Conservation (phyloP, 352 stramenopile species). For the Lagenidium sp. region DNA sequence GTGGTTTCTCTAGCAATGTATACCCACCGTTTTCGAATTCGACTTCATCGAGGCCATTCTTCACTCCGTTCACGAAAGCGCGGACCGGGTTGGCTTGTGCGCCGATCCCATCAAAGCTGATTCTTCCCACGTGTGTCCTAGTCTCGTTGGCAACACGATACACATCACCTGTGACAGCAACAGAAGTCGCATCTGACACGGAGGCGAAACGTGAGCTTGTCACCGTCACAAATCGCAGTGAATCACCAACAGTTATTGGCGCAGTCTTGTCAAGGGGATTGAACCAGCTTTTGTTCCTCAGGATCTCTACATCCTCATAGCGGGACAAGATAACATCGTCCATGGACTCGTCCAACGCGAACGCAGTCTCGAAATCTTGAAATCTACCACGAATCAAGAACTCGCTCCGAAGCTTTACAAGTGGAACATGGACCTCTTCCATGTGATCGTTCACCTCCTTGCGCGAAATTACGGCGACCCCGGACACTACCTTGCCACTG, state of each 20-base stretch:
- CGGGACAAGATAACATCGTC: conserved; percentile 29
- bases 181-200: conserved; percentile 20
- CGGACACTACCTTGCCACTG: conserved; percentile 73
- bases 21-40: conserved; percentile 43
- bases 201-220: conserved; percentile 53
- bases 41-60: conserved; percentile 19
- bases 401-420: conserved; percentile 72
- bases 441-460: conserved; percentile 40
- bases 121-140: background rate
- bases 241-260: conserved; percentile 28
- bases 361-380: conserved; percentile 65
- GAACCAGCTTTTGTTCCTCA: conserved; percentile 65
- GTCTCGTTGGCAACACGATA: conserved; percentile 19
- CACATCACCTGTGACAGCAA: conserved; percentile 42
- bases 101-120: background rate
- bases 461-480: conserved; percentile 55
- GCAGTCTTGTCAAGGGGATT: conserved; percentile 15
- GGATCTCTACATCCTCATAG: conserved; percentile 37
- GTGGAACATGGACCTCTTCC: conserved; percentile 44
- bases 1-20: conserved; percentile 54
- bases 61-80: conserved; percentile 35
- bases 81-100: conserved; percentile 28
- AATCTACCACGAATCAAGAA: conserved; percentile 83
- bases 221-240: conserved; percentile 34
- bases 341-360: conserved; percentile 38